phyloP scores from a whole-genome alignment of 345 rosid genomes.

The Noccaea caerulescens region DNA sequence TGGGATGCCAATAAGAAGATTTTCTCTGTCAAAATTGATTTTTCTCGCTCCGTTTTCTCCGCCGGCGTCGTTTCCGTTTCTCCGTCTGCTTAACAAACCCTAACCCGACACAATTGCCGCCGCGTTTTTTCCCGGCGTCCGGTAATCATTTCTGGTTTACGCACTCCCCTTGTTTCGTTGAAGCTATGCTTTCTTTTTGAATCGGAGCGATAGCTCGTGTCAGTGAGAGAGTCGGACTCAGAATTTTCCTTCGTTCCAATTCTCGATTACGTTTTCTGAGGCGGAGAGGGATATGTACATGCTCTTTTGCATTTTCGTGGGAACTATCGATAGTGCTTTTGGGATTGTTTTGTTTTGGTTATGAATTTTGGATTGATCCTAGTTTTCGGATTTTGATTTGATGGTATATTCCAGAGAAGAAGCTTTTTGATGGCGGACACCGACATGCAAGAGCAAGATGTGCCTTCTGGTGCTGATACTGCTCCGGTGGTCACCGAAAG shows the following conservation, averaged over 20 bases:
- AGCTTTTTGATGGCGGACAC: conserved; percentile 53
- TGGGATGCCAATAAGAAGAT: conserved; percentile 13
- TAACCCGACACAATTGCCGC: conserved; percentile 16
- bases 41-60: conserved; percentile 33
- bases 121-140: conserved; percentile 5
- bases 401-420: not conserved
- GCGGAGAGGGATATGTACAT: not conserved
- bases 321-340: not conserved
- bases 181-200: not conserved
- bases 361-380: conserved; percentile 14
- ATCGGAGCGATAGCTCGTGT: conserved; percentile 7
- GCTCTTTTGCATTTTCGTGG: not conserved
- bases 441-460: conserved; percentile 56
- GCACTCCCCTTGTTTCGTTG: not conserved
- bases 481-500: conserved; percentile 40
- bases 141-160: conserved; percentile 12
- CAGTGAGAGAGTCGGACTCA: conserved; percentile 10
- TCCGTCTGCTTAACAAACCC: conserved; percentile 43
- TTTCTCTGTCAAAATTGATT: conserved; percentile 29
- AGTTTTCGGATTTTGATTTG: not conserved
- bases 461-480: conserved; percentile 32
- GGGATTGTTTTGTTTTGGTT: not conserved
- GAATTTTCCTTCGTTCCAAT: not conserved
- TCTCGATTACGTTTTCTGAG: not conserved
- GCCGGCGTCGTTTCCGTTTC: conserved; percentile 40